Percentiles rank a stretch among this genome's conserved stretches.
These are phyloP conservation scores for Dicorynia guianensis DNA, from an alignment of 306 rosid genomes.

Conservation along the genomic window DNA sequence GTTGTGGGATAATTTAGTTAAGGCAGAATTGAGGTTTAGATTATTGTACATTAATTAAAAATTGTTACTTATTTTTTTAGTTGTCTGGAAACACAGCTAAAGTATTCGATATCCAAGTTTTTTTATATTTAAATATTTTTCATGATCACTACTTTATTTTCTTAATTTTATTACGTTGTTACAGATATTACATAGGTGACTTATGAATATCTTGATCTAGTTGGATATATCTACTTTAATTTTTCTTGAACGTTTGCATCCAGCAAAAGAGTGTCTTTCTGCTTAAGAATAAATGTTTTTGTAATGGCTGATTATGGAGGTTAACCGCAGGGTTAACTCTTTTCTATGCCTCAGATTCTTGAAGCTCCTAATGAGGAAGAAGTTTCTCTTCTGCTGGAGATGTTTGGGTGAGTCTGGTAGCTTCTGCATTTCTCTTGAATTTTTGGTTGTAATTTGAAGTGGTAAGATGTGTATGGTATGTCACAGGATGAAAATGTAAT, in stretches of 20 bases:
- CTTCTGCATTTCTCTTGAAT: constrained; percentile 14
- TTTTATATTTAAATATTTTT: background rate
- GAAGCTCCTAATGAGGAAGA: constrained; percentile 93
- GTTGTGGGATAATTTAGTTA: background rate
- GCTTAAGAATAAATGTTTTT: constrained; percentile 35
- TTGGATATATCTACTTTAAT: constrained; percentile 18
- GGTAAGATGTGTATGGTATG: constrained; percentile 27
- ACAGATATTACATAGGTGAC: constrained; percentile 12
- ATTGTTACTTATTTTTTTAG: no score
- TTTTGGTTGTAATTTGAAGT: constrained; percentile 35
- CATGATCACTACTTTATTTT: background rate
- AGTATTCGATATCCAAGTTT: background rate
- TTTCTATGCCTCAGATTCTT: constrained; percentile 87
- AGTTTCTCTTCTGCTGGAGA: constrained; percentile 90
- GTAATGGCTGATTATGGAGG: constrained; percentile 63
- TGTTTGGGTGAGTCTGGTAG: constrained; percentile 83
- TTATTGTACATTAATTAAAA: background rate
- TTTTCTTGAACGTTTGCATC: constrained; percentile 6
- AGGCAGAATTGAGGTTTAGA: background rate
- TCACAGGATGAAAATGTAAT: constrained; percentile 22
- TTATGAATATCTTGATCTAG: constrained; percentile 2
- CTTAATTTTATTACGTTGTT: constrained; percentile 6
- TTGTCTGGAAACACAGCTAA: background rate
- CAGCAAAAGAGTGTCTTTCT: constrained; percentile 36
- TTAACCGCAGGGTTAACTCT: constrained; percentile 69